A percentile compares a stretch with the other conserved stretches of the same genome.
phyloP scores from a whole-genome alignment of 768 basidiomycete genomes.

The Hygrophoropsis aurantiaca region DNA sequence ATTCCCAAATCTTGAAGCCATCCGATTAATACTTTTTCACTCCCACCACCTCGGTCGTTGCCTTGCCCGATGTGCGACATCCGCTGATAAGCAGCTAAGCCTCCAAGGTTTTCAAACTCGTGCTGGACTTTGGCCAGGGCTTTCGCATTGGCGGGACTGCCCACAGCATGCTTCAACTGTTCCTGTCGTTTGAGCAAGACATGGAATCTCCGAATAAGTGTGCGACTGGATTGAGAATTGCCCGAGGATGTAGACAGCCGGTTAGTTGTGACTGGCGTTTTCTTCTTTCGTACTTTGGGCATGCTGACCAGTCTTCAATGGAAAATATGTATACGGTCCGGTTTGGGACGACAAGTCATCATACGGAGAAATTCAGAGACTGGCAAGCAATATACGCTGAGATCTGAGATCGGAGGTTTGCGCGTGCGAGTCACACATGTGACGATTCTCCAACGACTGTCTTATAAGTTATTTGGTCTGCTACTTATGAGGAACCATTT shows the following conservation, averaged over 20 bases:
- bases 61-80: slow-evolving; percentile 85
- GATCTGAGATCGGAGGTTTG: no score
- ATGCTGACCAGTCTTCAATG: slow-evolving; percentile 20
- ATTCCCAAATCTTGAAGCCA: slow-evolving; percentile 67
- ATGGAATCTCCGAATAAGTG: slow-evolving; percentile 79
- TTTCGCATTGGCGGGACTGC: slow-evolving; percentile 12
- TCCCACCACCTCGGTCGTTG: slow-evolving; percentile 82
- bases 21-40: slow-evolving; percentile 71
- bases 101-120: slow-evolving; percentile 72
- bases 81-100: slow-evolving; percentile 75
- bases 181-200: slow-evolving; percentile 70
- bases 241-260: slow-evolving; percentile 19
- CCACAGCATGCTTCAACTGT: slow-evolving; percentile 42
- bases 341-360: no score
- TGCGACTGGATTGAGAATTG: slow-evolving; percentile 62
- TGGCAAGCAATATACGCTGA: no score
- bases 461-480: no score
- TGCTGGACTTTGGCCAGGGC: slow-evolving; percentile 53
- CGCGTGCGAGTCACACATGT: no score
- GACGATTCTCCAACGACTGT: no score
- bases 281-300: slow-evolving; percentile 45
- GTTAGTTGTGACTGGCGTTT: slow-evolving; percentile 41
- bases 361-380: no score
- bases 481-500: no score
- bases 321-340: no score